These are phyloP conservation scores for Beauveria varroae DNA, from an alignment of 2,329 filamentous ascomycete genomes.

Conservation along the genomic window DNA sequence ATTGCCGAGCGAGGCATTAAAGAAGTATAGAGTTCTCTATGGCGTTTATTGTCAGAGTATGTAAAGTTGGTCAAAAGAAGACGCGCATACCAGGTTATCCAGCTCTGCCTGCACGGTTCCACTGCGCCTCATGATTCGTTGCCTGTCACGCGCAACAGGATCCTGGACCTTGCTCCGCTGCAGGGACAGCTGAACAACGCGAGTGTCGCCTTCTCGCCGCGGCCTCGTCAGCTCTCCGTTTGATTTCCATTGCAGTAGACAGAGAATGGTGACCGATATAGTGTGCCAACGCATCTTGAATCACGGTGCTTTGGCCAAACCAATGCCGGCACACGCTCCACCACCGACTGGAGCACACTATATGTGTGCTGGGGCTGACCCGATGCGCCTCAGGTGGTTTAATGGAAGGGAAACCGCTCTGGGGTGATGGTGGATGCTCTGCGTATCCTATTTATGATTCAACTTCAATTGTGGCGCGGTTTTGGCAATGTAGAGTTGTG, in stretches of 20 bases:
- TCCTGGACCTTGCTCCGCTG: constrained; percentile 29
- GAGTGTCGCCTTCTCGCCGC: constrained; percentile 27
- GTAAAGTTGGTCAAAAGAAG: neutral
- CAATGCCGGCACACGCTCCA: neutral
- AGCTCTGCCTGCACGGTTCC: constrained; percentile 37
- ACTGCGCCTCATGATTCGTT: constrained; percentile 34
- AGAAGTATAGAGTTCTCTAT: constrained; percentile 55
- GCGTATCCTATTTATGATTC: neutral
- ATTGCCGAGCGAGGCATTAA: constrained; percentile 56
- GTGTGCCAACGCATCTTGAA: neutral
- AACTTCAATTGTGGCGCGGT: neutral
- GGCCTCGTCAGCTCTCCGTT: constrained; percentile 18
- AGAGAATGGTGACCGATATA: neutral
- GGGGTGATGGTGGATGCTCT: too few relatives aligned
- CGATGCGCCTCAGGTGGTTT: too few relatives aligned
- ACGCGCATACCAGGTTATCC: constrained; percentile 45
- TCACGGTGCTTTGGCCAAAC: neutral
- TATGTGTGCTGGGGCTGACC: neutral
- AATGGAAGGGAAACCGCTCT: too few relatives aligned
- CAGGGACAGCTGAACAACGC: constrained; percentile 39
- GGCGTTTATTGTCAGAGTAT: neutral
- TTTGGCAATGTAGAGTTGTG: neutral
- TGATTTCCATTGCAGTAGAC: neutral
- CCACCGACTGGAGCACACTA: neutral
- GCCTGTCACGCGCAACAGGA: constrained; percentile 36